phyloP scores from a whole-genome alignment of 2,329 filamentous ascomycete species.

The Penicillium italicum region DNA sequence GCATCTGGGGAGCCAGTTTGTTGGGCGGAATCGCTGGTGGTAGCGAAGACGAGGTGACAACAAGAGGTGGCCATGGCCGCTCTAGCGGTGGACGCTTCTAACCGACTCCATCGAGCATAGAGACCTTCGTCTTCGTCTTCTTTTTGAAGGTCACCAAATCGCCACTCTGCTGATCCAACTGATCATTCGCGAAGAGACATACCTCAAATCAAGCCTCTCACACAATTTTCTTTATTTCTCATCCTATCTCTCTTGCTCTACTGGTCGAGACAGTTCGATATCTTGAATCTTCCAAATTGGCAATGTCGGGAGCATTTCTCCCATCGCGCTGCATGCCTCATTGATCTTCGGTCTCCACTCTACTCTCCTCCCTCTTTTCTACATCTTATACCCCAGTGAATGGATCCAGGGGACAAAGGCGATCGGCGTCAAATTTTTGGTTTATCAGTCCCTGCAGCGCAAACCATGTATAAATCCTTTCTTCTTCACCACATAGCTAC shows the following conservation, averaged over 20 bases:
- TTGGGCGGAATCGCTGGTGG: slow-evolving; percentile 39
- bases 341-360: slow-evolving; percentile 10
- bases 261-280: background rate
- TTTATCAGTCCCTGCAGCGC: background rate
- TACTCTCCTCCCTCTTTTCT: slow-evolving; percentile 16
- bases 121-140: background rate
- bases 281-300: background rate
- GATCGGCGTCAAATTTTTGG: slow-evolving; percentile 14
- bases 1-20: slow-evolving; percentile 52
- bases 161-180: background rate
- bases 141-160: background rate
- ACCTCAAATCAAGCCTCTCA: background rate
- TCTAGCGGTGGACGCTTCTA: slow-evolving; percentile 34
- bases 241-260: background rate
- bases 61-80: slow-evolving; percentile 22
- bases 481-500: slow-evolving; percentile 15
- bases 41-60: slow-evolving; percentile 36
- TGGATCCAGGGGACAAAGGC: slow-evolving; percentile 17
- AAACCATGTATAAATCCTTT: slow-evolving; percentile 21
- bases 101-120: background rate
- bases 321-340: background rate
- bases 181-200: background rate
- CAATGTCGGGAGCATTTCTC: background rate
- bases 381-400: slow-evolving; percentile 25
- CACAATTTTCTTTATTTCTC: background rate